Evolutionary conservation across 1,284 basidiomycete genomes (phyloP).

Genomic region (Mycena sp.): DNA sequence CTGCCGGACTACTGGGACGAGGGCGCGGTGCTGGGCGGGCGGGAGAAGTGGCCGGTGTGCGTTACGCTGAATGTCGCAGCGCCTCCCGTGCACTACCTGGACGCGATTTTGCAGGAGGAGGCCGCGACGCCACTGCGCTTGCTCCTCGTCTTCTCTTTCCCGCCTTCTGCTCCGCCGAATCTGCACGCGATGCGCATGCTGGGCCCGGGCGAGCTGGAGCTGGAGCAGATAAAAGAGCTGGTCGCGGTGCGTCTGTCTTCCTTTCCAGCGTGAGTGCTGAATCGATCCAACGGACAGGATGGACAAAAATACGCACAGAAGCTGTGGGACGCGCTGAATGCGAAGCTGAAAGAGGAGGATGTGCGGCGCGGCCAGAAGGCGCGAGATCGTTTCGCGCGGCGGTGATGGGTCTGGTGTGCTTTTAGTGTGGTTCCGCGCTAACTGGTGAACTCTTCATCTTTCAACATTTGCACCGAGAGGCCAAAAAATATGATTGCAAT

Average conservation of each 20-base stretch:
- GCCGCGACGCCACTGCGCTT: conserved; percentile 64
- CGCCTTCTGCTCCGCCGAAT: conserved; percentile 42
- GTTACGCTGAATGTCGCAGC: conserved; percentile 78
- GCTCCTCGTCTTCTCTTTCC: conserved; percentile 70
- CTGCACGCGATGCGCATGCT: conserved; percentile 71
- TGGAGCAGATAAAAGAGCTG: conserved; percentile 56
- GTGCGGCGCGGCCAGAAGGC: conserved; percentile 27
- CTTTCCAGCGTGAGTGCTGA: neutral
- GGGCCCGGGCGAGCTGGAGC: conserved; percentile 63
- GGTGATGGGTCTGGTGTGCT: too few relatives aligned
- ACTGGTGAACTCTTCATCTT: too few relatives aligned
- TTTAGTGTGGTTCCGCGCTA: too few relatives aligned
- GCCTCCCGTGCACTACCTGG: conserved; percentile 63
- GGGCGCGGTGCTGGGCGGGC: conserved; percentile 68
- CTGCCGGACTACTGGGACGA: conserved; percentile 87
- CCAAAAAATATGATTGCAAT: conserved; percentile 9
- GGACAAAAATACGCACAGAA: conserved; percentile 28
- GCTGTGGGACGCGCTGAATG: conserved; percentile 25
- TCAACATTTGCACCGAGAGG: too few relatives aligned
- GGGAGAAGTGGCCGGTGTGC: conserved; percentile 75
- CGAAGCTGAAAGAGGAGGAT: conserved; percentile 28
- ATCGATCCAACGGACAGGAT: neutral
- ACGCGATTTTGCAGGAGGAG: conserved; percentile 75
- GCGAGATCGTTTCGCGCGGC: conserved; percentile 23
- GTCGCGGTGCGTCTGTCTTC: conserved; percentile 54